Percentiles rank a stretch among this genome's conserved stretches.
Conservation (phyloP, 1,284 basidiomycete genomes). For the Ustilago curta region DNA sequence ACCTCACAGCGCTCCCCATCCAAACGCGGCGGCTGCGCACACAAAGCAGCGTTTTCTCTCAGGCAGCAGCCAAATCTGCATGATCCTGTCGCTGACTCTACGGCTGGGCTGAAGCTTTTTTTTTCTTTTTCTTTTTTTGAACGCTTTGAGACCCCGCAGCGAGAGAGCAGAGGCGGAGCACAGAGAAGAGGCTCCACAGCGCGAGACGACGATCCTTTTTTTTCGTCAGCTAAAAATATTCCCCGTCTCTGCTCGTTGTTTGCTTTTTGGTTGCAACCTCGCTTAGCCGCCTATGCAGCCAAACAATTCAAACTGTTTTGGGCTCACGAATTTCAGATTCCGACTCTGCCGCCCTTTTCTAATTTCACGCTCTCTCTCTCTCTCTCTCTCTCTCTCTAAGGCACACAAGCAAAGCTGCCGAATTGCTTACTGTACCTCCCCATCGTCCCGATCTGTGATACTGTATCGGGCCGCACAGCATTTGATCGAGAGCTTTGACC, state of each 20-base stretch:
- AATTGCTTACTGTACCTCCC: no score
- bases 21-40: not conserved
- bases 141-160: constrained; percentile 13
- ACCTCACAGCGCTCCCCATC: not conserved
- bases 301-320: no score
- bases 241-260: constrained; percentile 17
- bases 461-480: no score
- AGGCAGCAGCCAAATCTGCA: constrained; percentile 5
- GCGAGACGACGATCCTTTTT: constrained; percentile 14
- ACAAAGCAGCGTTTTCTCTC: not conserved
- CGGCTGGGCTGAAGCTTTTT: constrained; percentile 12
- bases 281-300: not conserved
- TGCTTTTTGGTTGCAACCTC: constrained; percentile 1
- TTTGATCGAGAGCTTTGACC: no score
- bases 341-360: not conserved
- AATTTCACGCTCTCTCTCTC: constrained; percentile 12
- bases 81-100: not conserved
- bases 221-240: constrained; percentile 2
- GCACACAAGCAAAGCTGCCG: not conserved
- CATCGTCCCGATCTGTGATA: no score
- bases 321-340: constrained; percentile 5
- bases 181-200: not conserved
- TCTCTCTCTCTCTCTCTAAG: no score
- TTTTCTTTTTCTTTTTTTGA: constrained; percentile 5
- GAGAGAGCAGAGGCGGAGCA: no score